Evolutionary conservation across 106 monocot species (phyloP), one percentile per base, ranked within the genome.

Genomic region (Acorus calamus): DNA sequence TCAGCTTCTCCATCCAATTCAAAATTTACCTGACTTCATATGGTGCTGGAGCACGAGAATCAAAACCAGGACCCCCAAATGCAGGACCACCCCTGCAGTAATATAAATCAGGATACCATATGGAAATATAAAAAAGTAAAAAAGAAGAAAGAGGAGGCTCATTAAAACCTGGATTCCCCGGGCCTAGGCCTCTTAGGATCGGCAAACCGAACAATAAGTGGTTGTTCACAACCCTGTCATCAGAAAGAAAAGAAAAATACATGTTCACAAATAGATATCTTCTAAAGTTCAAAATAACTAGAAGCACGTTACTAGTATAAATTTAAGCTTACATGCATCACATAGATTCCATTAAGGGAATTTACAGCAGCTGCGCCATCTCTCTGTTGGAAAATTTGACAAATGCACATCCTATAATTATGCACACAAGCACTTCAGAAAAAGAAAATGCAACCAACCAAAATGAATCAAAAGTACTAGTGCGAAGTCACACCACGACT

Each of bases 41-140:
- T 63, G 86, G 67, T 56, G 77, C 74, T 49, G 92, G 88, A 77
- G 98, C 79, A 49, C 92, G 78, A 61, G 76, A 77, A 64, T 85
- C 92, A 75, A 88, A 79, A 63, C 92, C 92, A 77, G 92, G 98
- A 65, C 98, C 91, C 42, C 98, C 98, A 88, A 99, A 92, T 67
- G 92, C 67, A 83, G 92, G 88, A 48, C 87, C 88, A 69, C 81
- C 83, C 86, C 98, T 99, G 57, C 45, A 49, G 60, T 4, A 45
- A 28, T 28, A 28, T 28, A 28, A 28, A 28, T 28, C 28, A 28
- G 28, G 28, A 28, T 28, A 28, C 28, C 28, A 28, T 28, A 28
- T 28, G 28, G 28, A 28, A 28, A 28, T 28, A 28, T 28, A 28
- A 57, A 66, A 44, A 49, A 13, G 11, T 1, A 62, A 10, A 6